Conservation (phyloP, 176 grass and related monocot species). For the Triticum dicoccoides region DNA sequence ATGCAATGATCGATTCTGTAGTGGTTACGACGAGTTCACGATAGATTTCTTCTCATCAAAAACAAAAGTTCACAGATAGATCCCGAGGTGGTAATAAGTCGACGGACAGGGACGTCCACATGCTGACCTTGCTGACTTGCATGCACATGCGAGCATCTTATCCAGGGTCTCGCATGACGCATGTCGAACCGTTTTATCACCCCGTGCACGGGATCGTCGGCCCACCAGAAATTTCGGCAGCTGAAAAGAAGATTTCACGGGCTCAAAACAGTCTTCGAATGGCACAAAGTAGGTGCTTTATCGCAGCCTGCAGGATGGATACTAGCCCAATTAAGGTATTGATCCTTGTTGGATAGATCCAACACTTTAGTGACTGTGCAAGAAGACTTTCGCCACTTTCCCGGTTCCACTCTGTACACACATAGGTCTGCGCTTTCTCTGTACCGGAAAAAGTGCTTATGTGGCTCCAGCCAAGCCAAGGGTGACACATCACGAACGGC, state of each 20-base stretch:
- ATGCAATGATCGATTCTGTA: not conserved
- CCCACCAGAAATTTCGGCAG: not conserved
- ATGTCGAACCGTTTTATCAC: not conserved
- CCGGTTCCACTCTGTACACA: not conserved
- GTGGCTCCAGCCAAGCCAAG: constrained; percentile 13
- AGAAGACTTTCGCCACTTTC: not conserved
- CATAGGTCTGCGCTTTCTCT: not conserved
- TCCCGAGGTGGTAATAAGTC: not conserved
- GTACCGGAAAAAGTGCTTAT: not conserved
- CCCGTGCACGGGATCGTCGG: not conserved
- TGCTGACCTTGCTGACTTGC: not conserved
- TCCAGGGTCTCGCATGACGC: not conserved
- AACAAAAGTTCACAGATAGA: too few species aligned
- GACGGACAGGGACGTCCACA: not conserved
- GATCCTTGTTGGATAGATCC: constrained; percentile 12
- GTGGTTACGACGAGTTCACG: not conserved
- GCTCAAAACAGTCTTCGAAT: not conserved
- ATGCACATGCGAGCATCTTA: constrained; percentile 10
- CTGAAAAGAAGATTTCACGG: not conserved
- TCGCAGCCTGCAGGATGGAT: not conserved
- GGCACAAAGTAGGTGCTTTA: not conserved
- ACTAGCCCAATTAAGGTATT: not conserved
- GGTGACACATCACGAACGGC: not conserved
- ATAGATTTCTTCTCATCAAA: too few species aligned
- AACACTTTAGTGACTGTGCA: not conserved